Base-by-base conservation (phyloP, 768 basidiomycete genomes). In the Suillus variegatus region DNA sequence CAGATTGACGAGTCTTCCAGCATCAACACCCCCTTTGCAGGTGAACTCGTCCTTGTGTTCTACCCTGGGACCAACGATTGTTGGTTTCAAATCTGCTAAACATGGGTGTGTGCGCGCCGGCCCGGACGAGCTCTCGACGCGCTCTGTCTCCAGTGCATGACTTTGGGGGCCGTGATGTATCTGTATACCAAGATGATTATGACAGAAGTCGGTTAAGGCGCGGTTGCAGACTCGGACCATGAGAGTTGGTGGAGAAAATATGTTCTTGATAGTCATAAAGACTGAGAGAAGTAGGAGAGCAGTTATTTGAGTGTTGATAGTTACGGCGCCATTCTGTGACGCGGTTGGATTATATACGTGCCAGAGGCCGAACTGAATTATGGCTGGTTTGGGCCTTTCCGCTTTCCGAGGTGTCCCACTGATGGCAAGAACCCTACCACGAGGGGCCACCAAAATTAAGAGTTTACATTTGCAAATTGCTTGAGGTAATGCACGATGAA, bases 1-100 rank as follows among this genome's bases (percentile, higher is more conserved):
- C 43, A 80, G 60, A 56, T 73, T 58, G n/a, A 79, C 73, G 14
- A 79, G 72, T 65, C 76, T 74, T 49, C 70, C 25, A 7, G 77
- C 73, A 56, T 79, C 77, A 46, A 79, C 79, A 25, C 77, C 78
- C 25, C 79, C 78, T 52, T 73, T 71, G 67, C 78, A 79, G 35
- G 74, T 51, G 46, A 79, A 79, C 56, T 72, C 66, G 13, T 79
- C 78, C 6, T 74, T 77, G 68, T 77, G 79, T n/a, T 69, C 65
- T 9, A 77, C 74, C 55, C 77, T 77, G 5, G 77, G 76, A 12
- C 77, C 77, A 32, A 75, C 70, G 54, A 62, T 71, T 47, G 70
- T 64, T 14, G 72, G 77, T 28, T 64, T 61, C 28, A 69, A 74
- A 60, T 70, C 71, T 55, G 62, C 54, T 38, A 78, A 61, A 8